Conservation (phyloP, 139 green algal genomes). For the Dunaliella sp. region DNA sequence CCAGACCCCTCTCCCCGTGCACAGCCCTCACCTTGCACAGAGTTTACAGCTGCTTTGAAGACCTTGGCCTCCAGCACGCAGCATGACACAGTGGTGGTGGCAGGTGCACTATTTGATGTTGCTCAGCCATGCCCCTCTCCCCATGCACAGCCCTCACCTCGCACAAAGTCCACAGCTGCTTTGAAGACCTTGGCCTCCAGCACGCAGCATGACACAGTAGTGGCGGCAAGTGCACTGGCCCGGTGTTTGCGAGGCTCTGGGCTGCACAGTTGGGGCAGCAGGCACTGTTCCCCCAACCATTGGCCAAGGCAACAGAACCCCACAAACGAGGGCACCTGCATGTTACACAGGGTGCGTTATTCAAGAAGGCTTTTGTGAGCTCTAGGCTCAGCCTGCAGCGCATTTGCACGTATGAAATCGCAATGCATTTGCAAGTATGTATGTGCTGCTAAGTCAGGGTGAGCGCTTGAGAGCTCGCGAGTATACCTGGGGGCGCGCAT, state of each 20-base stretch:
- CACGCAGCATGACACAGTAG: not conserved
- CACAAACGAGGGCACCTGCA: not conserved
- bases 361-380: no score
- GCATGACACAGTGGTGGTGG: not conserved
- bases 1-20: no score
- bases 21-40: not conserved
- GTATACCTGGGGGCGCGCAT: no score
- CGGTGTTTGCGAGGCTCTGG: not conserved
- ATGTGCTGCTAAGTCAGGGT: no score
- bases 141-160: no score
- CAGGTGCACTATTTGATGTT: no score
- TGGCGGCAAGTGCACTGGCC: not conserved
- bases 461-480: no score
- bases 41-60: not conserved
- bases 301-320: not conserved
- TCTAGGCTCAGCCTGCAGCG: no score
- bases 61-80: not conserved
- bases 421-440: no score
- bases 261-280: not conserved
- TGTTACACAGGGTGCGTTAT: no score
- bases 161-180: not conserved
- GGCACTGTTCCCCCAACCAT: not conserved
- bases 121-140: no score
- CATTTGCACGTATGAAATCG: no score
- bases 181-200: not conserved